These are phyloP conservation scores for Yamadazyma olivae DNA, from an alignment of 805 yeast genomes.

Conservation along the genomic window DNA sequence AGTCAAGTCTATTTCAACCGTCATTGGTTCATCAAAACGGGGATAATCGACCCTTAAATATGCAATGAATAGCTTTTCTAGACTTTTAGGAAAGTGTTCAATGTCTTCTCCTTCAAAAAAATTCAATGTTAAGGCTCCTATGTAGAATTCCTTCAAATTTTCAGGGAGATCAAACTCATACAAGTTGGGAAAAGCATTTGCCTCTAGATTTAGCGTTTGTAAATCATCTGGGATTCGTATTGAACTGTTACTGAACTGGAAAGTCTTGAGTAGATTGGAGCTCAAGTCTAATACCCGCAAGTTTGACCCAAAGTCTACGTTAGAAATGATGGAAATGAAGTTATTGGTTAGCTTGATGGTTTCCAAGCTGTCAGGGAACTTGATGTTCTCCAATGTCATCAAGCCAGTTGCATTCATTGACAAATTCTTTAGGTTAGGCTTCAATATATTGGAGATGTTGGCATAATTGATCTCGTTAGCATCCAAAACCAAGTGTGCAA, in stretches of 20 bases:
- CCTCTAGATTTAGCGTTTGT: not conserved
- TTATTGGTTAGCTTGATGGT: slow-evolving; percentile 15
- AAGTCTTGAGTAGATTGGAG: slow-evolving; percentile 13
- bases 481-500: slow-evolving; percentile 15
- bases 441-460: slow-evolving; percentile 16
- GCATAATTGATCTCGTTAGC: slow-evolving; percentile 20
- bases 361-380: slow-evolving; percentile 15
- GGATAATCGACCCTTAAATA: not conserved
- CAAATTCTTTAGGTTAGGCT: slow-evolving; percentile 13
- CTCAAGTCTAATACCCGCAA: slow-evolving; percentile 13
- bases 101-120: slow-evolving; percentile 2
- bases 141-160: slow-evolving; percentile 1
- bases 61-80: not conserved
- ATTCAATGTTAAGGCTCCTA: slow-evolving; percentile 1
- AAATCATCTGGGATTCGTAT: slow-evolving; percentile 1
- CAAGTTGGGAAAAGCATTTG: not conserved
- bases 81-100: slow-evolving; percentile 3
- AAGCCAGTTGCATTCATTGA: slow-evolving; percentile 20
- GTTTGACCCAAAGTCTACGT: slow-evolving; percentile 14
- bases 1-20: slow-evolving; percentile 2
- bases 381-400: slow-evolving; percentile 12
- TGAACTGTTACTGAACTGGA: not conserved
- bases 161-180: slow-evolving; percentile 1
- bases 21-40: not conserved
- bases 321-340: slow-evolving; percentile 12